Base-by-base conservation (phyloP, 768 basidiomycete genomes). In the Cystoderma amianthinum region DNA sequence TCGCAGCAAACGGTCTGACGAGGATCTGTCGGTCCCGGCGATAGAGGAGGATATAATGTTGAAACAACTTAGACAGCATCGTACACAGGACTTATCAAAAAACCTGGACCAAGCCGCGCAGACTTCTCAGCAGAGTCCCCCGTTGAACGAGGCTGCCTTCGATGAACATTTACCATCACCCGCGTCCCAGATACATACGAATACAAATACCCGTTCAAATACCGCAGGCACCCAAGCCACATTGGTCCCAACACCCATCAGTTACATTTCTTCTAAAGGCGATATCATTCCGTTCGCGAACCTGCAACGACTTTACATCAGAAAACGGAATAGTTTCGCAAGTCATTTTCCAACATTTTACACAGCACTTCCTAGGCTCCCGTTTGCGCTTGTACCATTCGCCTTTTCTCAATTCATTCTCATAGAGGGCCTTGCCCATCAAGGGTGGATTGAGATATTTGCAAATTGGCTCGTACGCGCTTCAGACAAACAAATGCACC, bases 351-450 rank as follows among this genome's bases (percentile, higher is more conserved):
- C 85, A 0, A 87, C 82, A 1, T 60, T 80, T 41, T 63, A 68
- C 48, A 70, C 71, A 11, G 71, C 75, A 20, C 59, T 76, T 32
- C 65, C 72, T 0, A 72, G 78, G 10, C 66, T 90, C 0, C 90
- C 88, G 2, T 74, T 87, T 41, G 67, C 77, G 5, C 72, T 92
- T 2, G 59, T 91, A 9, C 85, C 85, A 0, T 94, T 94, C 53
- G 84, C 87, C 0, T 87, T 93, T 54, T 78, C 81, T 2, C 86
- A 89, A 62, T 93, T 94, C 62, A 85, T 93, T 48, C 73, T 94
- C 40, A 84, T 91, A 42, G 81, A 89, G 50, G 82, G 71, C 1
- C 69, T 94, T 5, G 69, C 76, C 5, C 67, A 76, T 44, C 76
- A 80, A 37, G 87, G 88, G 16, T 94, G 90, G 88, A 84, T 90